These are phyloP conservation scores for Anthostomella pinea DNA, from an alignment of 2,329 filamentous ascomycete genomes.

Conservation along the genomic window DNA sequence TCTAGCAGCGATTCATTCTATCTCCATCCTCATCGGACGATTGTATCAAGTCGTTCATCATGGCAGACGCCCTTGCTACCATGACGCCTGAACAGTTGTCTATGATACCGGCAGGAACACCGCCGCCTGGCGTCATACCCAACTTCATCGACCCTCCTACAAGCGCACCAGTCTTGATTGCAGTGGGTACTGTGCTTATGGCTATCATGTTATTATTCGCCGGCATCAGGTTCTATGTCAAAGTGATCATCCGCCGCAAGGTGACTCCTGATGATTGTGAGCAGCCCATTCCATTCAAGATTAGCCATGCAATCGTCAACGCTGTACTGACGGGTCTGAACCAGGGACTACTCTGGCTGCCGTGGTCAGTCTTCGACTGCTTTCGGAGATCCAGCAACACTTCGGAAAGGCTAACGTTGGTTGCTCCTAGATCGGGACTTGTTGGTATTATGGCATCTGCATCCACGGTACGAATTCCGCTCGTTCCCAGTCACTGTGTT, in stretches of 20 bases:
- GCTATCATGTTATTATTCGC: slow-evolving; percentile 1
- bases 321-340: not conserved
- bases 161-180: not conserved
- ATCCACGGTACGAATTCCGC: not conserved
- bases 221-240: slow-evolving; percentile 1
- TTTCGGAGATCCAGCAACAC: not conserved
- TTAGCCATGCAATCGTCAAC: too few relatives aligned
- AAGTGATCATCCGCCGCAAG: not conserved
- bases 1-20: too few relatives aligned
- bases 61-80: too few relatives aligned
- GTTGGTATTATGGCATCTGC: slow-evolving; percentile 3
- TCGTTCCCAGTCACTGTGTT: not conserved
- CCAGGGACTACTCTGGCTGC: slow-evolving; percentile 3
- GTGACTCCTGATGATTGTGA: slow-evolving; percentile 3
- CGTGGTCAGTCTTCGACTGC: not conserved
- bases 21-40: too few relatives aligned
- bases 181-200: not conserved
- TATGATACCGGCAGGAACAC: not conserved
- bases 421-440: slow-evolving; percentile 1
- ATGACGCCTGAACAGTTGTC: not conserved
- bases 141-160: slow-evolving; percentile 1
- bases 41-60: too few relatives aligned
- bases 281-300: not conserved
- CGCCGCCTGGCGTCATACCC: not conserved
- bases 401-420: not conserved